Evolutionary conservation across 2,329 filamentous ascomycete species (phyloP).

Genomic region (Aspergillus nomiae): DNA sequence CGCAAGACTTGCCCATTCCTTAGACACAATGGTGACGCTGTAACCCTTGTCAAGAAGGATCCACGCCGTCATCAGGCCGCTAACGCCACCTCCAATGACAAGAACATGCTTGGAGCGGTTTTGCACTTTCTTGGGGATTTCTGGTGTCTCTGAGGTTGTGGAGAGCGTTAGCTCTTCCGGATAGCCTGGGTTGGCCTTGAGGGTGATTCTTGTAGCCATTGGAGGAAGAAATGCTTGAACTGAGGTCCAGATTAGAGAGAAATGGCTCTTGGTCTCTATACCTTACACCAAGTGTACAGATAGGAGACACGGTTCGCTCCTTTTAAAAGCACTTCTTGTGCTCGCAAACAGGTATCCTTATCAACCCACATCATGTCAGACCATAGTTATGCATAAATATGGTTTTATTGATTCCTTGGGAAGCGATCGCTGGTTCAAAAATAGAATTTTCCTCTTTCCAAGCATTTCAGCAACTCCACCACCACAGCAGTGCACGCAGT

Average conservation of each 20-base stretch:
- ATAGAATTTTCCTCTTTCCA: neutral
- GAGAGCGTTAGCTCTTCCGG: neutral
- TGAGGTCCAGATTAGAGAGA: neutral
- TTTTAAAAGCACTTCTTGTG: neutral
- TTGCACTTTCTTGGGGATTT: neutral
- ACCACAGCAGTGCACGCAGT: neutral
- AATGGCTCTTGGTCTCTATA: neutral
- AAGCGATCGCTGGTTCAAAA: neutral
- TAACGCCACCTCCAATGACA: neutral
- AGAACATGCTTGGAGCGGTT: neutral
- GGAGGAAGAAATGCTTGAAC: neutral
- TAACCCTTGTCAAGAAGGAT: conserved; percentile 3
- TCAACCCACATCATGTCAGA: neutral
- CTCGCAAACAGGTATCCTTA: neutral
- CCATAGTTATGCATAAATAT: neutral
- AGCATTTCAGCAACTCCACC: neutral
- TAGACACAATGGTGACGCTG: neutral
- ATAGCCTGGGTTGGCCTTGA: neutral
- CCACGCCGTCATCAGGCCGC: conserved; percentile 2
- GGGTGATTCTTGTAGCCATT: neutral
- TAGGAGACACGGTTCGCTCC: neutral
- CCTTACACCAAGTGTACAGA: neutral
- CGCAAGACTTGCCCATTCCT: neutral
- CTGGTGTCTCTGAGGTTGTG: neutral
- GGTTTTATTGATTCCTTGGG: neutral